Conservation (phyloP, 2,329 filamentous ascomycete species). For the Ascocoryne sarcoides region DNA sequence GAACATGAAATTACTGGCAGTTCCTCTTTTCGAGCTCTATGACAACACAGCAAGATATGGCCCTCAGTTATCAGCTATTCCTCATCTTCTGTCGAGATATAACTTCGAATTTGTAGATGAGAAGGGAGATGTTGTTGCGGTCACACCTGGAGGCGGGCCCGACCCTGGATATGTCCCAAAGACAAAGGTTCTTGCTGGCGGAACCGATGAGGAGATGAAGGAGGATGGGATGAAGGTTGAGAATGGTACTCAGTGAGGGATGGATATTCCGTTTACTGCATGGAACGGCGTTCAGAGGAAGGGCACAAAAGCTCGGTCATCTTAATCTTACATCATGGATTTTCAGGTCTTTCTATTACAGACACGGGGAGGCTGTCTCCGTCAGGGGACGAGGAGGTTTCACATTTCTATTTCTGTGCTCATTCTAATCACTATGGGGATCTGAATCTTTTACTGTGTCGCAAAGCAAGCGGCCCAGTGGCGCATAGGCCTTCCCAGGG, state of each 20-base stretch:
- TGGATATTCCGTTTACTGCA: constrained; percentile 7
- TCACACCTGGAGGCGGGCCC: constrained; percentile 65
- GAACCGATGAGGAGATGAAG: constrained; percentile 53
- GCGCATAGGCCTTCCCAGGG: too few relatives aligned
- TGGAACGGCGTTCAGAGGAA: constrained; percentile 19
- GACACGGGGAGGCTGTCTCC: too few relatives aligned
- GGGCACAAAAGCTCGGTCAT: constrained; percentile 10
- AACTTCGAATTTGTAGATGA: constrained; percentile 98
- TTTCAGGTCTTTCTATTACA: neutral
- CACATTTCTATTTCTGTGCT: too few relatives aligned
- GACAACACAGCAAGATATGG: constrained; percentile 94
- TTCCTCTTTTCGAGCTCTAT: constrained; percentile 95
- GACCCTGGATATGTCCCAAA: constrained; percentile 47
- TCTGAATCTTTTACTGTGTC: too few relatives aligned
- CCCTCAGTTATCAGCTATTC: constrained; percentile 91
- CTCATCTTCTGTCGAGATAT: constrained; percentile 87
- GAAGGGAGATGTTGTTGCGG: constrained; percentile 74
- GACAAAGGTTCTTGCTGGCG: constrained; percentile 55
- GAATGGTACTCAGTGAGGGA: constrained; percentile 31
- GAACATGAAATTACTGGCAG: constrained; percentile 98
- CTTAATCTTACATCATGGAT: constrained; percentile 6
- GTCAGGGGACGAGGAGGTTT: too few relatives aligned
- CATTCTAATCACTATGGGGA: too few relatives aligned
- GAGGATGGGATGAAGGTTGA: constrained; percentile 26
- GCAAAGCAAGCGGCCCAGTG: too few relatives aligned